Evolutionary conservation across 1,139 yeast genomes (phyloP), one percentile per base, ranked within the genome.

Genomic region (Kurtzmaniella quercitrusa): DNA sequence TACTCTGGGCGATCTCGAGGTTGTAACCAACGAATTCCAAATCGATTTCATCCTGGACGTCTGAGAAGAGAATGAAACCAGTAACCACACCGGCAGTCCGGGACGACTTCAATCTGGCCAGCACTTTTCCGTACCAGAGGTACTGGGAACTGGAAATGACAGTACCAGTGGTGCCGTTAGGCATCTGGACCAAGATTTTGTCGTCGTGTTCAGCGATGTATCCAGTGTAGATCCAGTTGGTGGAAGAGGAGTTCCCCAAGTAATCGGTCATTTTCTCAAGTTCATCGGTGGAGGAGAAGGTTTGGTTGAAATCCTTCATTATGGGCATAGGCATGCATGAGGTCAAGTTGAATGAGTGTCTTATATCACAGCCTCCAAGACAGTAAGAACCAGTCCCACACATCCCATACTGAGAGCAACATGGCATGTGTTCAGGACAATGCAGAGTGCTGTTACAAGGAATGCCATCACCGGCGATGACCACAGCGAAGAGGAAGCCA

Each of bases 21-120:
- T 85, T 78, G 54, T 77, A 76, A 48, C 98, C 98, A 46, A 89
- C 82, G 55, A 81, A 84, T 68, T 90, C 97, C 58, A 68, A 83
- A 77, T 90, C 97, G 56, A 90, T 77, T 73, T 91, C 97, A 69
- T 90, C 97, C 65, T 85, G 82, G 38, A 86, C 89, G 56, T 87
- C 89, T 2, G 95, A 86, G 68, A 81, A 86, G 48, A 88, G 65
- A 61, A 90, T 88, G 56, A 84, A 81, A n/a, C 96, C 93, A 16
- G 94, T 77, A 49, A 90, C 79, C 41, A 90, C 96, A 69, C 97
- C 97, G 27, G 66, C 71, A 43, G 79, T 80, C 57, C 80, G 87
- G 1, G 96, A 85, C 1, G 94, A 73, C 65, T 85, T 87, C 54
- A 89, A 57, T 27, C 73, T 77, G 38, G 87, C 84, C 37, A 81